A percentile compares a stretch with the other conserved stretches of the same genome.
phyloP scores from a whole-genome alignment of 2,329 filamentous ascomycete species.

The Colletotrichum musae region DNA sequence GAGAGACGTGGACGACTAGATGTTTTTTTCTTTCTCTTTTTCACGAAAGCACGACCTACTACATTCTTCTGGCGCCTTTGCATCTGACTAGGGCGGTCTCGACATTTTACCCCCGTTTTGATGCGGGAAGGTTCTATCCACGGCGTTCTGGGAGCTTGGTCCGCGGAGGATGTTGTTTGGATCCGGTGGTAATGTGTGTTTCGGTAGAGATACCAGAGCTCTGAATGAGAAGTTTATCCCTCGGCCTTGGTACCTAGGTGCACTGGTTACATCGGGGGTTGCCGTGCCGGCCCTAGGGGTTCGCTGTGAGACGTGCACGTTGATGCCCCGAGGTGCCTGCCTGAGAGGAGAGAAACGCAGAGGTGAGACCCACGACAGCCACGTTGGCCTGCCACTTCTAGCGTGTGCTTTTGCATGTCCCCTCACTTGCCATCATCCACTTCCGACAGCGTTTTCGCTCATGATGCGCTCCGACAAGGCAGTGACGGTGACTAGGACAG shows the following conservation, averaged over 20 bases:
- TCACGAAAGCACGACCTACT: slow-evolving; percentile 37
- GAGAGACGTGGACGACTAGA: slow-evolving; percentile 26
- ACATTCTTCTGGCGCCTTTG: slow-evolving; percentile 30
- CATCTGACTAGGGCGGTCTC: slow-evolving; percentile 23
- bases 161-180: neutral
- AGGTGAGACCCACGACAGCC: slow-evolving; percentile 35
- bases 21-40: slow-evolving; percentile 14
- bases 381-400: slow-evolving; percentile 13
- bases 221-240: slow-evolving; percentile 4
- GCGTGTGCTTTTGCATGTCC: slow-evolving; percentile 13
- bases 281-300: neutral
- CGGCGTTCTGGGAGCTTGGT: slow-evolving; percentile 15
- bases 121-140: neutral
- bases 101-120: slow-evolving; percentile 10
- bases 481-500: neutral
- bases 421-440: slow-evolving; percentile 11
- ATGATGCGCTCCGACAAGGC: no score
- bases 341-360: slow-evolving; percentile 13
- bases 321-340: slow-evolving; percentile 12
- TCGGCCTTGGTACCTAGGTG: neutral
- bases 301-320: slow-evolving; percentile 20
- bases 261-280: neutral
- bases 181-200: slow-evolving; percentile 22
- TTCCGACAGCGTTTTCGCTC: no score
- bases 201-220: slow-evolving; percentile 11